phyloP scores from a whole-genome alignment of 345 rosid genomes.

The Eutrema yunnanense region DNA sequence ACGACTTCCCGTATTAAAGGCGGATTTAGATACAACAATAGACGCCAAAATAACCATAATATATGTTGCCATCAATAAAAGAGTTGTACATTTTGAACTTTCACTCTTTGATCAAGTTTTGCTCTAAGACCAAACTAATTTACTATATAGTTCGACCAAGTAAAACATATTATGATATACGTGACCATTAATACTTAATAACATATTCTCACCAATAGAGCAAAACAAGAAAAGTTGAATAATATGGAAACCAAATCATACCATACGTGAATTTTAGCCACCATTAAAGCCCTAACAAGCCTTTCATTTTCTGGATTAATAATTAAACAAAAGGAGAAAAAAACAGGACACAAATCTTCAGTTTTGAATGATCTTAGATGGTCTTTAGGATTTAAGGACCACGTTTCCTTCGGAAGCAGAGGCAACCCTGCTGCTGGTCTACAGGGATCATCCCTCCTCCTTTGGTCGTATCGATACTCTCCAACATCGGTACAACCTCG shows the following conservation, averaged over 20 bases:
- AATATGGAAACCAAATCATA: constrained; percentile 26
- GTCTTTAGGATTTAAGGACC: constrained; percentile 49
- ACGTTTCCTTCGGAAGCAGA: constrained; percentile 78
- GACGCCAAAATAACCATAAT: too few relatives aligned
- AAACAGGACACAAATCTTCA: constrained; percentile 1
- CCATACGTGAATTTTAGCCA: constrained; percentile 6
- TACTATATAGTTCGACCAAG: background rate
- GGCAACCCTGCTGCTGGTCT: constrained; percentile 79
- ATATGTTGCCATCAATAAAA: background rate
- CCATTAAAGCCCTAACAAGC: constrained; percentile 24
- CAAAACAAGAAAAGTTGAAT: constrained; percentile 18
- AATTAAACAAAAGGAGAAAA: background rate
- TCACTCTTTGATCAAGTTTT: background rate
- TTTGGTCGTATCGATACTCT: constrained; percentile 78
- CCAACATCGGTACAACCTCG: constrained; percentile 87
- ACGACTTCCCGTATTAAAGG: too few relatives aligned
- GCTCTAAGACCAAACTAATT: background rate
- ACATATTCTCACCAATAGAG: background rate
- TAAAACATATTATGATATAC: too few relatives aligned
- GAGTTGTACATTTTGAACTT: background rate
- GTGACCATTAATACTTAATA: background rate
- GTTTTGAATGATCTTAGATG: constrained; percentile 10
- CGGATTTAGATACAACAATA: too few relatives aligned
- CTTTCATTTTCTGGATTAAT: background rate
- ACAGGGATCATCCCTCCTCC: constrained; percentile 97